Conservation (phyloP, 768 basidiomycete genomes). For the Exidia glandulosa region DNA sequence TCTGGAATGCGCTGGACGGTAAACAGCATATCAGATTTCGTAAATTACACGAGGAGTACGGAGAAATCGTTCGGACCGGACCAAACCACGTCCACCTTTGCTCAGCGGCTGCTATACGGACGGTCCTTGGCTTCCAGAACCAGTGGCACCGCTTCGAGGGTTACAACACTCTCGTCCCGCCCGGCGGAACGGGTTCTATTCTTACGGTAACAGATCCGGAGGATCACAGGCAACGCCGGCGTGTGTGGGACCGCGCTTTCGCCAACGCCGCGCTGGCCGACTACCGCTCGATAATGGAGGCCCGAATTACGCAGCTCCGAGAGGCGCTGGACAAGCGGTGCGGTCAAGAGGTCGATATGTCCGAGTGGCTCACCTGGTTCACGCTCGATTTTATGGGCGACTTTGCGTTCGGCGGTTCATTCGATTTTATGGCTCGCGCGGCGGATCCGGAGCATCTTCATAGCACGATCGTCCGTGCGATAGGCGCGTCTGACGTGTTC, state of each 20-base stretch:
- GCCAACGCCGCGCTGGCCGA: not conserved
- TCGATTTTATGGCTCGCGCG: not conserved
- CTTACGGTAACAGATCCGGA: not conserved
- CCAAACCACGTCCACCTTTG: not conserved
- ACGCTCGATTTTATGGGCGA: constrained; percentile 7
- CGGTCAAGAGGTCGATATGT: not conserved
- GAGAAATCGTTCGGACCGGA: constrained; percentile 48
- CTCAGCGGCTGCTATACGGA: not conserved
- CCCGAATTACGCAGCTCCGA: not conserved
- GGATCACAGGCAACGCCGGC: not conserved
- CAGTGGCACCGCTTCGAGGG: not conserved
- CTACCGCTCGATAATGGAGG: not conserved
- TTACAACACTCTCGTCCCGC: not conserved
- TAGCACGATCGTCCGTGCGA: not conserved
- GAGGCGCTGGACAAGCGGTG: not conserved
- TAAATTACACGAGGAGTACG: constrained; percentile 41
- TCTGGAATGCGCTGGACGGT: constrained; percentile 26
- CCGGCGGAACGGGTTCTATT: not conserved
- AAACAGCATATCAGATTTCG: constrained; percentile 37
- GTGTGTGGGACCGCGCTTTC: not conserved
- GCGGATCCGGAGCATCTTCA: not conserved
- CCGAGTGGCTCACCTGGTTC: not conserved
- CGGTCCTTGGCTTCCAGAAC: not conserved
- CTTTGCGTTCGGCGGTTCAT: constrained; percentile 2
- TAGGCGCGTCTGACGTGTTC: not conserved